Base-by-base conservation (phyloP, 2,329 filamentous ascomycete genomes). In the Colletotrichum shisoi region DNA sequence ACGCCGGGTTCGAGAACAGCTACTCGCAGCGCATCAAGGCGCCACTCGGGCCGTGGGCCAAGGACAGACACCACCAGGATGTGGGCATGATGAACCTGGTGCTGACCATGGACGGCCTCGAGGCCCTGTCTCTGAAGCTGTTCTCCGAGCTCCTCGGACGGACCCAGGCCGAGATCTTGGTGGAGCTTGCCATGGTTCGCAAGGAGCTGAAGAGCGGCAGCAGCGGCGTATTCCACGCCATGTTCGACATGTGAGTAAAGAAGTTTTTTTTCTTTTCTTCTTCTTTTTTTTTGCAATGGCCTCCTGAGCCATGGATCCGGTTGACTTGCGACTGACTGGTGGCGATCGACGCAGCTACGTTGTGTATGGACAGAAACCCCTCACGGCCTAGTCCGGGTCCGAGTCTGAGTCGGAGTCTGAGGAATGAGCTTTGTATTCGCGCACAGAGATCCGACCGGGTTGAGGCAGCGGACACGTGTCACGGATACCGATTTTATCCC, bases 1-100 rank as follows among this genome's bases (percentile, higher is more conserved):
- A 78, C n/a, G 77, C 77, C 2, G 79, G 79, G 1, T 81, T 81
- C 66, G 59, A 68, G 12, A 76, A 77, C 56, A 71, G 78, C 15
- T 71, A 71, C 2, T 72, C 77, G 52, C 71, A 70, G 11, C 31
- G 71, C 11, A 77, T 73, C 67, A 76, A 76, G 67, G 67, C 74
- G 57, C 77, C 78, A 1, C 52, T 54, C 4, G 39, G 34, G 19
- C 52, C 52, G 8, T 54, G 52, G 37, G 37, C 19, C 19, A 54
- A 72, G 12, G 19, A 27, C 0, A 7, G 24, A 5, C 52, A 54
- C 3, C 67, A 78, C 31, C 78, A 79, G 62, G 76, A 79, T 53
- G 63, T 79, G 0, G 77, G 77, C 49, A 70, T 34, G n/a, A 58
- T 48, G 42, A 70, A 65, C 44, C 62, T 70, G 7, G 57, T 61